A percentile compares a stretch with the other conserved stretches of the same genome.
Evolutionary conservation across 148 eudicot species (phyloP).

Genomic region (Chenopodium album): DNA sequence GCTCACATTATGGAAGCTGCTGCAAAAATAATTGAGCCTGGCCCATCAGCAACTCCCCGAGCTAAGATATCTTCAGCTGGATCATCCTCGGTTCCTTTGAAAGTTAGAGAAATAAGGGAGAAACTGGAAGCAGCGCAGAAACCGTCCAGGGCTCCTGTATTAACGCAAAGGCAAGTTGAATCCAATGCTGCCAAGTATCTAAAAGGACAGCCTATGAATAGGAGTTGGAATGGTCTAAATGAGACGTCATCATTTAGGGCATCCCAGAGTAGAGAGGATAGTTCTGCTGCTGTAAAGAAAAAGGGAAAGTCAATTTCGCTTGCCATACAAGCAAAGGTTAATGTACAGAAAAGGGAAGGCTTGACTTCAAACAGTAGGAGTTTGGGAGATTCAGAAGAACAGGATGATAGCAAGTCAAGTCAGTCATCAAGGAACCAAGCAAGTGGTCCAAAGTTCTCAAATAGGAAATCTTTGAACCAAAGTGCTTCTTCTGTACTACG

Average conservation of each 20-base stretch:
- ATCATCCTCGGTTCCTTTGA: conserved; percentile 68
- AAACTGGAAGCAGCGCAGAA: conserved; percentile 56
- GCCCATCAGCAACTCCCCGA: conserved; percentile 46
- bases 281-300: conserved; percentile 36
- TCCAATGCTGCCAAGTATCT: conserved; percentile 56
- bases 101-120: conserved; percentile 64
- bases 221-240: conserved; percentile 55
- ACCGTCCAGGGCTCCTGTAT: conserved; percentile 39
- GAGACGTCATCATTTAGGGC: conserved; percentile 34
- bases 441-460: conserved; percentile 37
- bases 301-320: conserved; percentile 81
- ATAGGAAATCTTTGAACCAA: conserved; percentile 45
- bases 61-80: conserved; percentile 49
- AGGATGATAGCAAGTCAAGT: conserved; percentile 33
- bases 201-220: conserved; percentile 59
- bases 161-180: conserved; percentile 46
- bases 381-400: conserved; percentile 45
- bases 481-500: conserved; percentile 47
- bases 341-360: conserved; percentile 87
- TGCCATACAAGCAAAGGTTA: conserved; percentile 91
- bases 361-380: conserved; percentile 36
- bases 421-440: conserved; percentile 50
- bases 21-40: conserved; percentile 71
- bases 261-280: conserved; percentile 46
- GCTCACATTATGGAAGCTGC: conserved; percentile 95